A percentile compares a stretch with the other conserved stretches of the same genome.
These are phyloP conservation scores for Huntiella bhutanensis DNA, from an alignment of 2,329 filamentous ascomycete genomes.

Conservation along the genomic window DNA sequence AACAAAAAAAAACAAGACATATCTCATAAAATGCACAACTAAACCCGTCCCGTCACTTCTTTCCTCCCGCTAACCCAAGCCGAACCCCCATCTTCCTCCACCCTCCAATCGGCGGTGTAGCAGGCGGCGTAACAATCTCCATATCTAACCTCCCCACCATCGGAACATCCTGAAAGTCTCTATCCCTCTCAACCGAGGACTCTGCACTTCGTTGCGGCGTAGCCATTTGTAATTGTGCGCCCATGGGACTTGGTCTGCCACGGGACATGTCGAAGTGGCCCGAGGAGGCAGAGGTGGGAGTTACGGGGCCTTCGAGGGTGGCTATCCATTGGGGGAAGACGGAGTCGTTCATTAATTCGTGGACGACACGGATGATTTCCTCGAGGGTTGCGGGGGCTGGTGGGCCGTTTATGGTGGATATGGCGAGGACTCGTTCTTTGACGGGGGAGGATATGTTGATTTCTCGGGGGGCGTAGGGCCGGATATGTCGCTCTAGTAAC, in stretches of 20 bases:
- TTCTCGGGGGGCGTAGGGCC: constrained; percentile 66
- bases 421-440: constrained; percentile 33
- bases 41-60: not conserved
- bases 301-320: not conserved
- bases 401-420: constrained; percentile 27
- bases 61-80: not conserved
- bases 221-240: no score
- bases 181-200: no score
- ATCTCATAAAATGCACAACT: constrained; percentile 15
- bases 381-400: constrained; percentile 59
- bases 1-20: no score
- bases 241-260: no score
- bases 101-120: constrained; percentile 16
- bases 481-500: constrained; percentile 76
- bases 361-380: constrained; percentile 69
- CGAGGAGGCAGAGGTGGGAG: no score
- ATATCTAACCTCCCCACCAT: not conserved
- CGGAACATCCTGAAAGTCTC: no score
- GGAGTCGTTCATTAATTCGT: constrained; percentile 95
- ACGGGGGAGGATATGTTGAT: constrained; percentile 80
- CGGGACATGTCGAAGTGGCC: no score
- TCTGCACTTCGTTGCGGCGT: no score
- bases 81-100: not conserved
- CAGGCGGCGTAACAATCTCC: constrained; percentile 12
- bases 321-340: constrained; percentile 72